phyloP scores from a whole-genome alignment of 2,329 filamentous ascomycete genomes.

The Sarocladium kiliense region DNA sequence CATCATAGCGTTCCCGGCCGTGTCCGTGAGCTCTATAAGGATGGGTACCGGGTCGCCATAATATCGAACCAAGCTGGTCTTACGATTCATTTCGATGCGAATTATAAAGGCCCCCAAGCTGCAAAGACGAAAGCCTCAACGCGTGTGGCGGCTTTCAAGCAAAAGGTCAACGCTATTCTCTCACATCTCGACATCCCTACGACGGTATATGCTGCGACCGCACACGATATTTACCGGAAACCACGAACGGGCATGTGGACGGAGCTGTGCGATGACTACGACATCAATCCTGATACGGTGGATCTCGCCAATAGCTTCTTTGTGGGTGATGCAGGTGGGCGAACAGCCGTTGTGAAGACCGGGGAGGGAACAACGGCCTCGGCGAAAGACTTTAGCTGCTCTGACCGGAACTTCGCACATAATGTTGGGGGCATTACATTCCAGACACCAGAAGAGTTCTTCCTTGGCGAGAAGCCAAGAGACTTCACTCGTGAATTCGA shows the following conservation, averaged over 20 bases:
- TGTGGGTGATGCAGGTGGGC: conserved; percentile 78
- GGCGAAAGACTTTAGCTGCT: conserved; percentile 55
- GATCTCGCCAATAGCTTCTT: conserved; percentile 72
- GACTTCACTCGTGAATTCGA: conserved; percentile 70
- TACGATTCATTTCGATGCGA: conserved; percentile 67
- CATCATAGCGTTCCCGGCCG: conserved; percentile 61
- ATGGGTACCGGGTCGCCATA: conserved; percentile 72
- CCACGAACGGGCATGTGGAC: conserved; percentile 87
- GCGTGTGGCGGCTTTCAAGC: conserved; percentile 74
- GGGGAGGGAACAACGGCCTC: conserved; percentile 18
- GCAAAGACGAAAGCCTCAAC: conserved; percentile 38
- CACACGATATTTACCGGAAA: conserved; percentile 77
- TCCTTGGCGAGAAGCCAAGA: conserved; percentile 62
- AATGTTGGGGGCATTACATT: conserved; percentile 74
- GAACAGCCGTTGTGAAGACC: conserved; percentile 33
- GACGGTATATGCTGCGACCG: conserved; percentile 81
- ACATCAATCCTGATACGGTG: conserved; percentile 51
- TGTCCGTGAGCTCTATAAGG: conserved; percentile 60
- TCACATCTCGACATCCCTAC: conserved; percentile 69
- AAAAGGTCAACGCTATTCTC: conserved; percentile 68
- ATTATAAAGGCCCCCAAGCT: conserved; percentile 57
- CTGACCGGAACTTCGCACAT: conserved; percentile 73
- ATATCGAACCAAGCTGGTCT: conserved; percentile 88
- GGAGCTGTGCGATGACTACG: conserved; percentile 53
- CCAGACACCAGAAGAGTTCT: conserved; percentile 87